phyloP scores from a whole-genome alignment of 768 basidiomycete species.

The Tulasnella sp. region DNA sequence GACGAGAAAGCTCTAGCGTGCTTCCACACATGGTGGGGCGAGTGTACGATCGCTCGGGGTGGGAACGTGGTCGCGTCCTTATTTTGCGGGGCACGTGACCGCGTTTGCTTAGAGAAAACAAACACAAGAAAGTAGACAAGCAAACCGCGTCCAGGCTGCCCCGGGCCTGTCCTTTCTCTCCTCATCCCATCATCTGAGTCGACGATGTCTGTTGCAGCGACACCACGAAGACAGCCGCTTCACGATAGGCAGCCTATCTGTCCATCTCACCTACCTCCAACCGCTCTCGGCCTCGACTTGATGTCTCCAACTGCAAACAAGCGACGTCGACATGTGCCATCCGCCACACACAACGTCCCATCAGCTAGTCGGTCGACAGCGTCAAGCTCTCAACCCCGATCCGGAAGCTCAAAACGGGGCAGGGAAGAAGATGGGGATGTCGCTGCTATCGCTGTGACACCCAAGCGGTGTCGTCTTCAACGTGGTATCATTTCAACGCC shows the following conservation, averaged over 20 bases:
- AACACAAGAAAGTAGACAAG: background rate
- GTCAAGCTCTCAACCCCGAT: background rate
- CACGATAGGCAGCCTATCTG: slow-evolving; percentile 11
- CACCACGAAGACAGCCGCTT: slow-evolving; percentile 23
- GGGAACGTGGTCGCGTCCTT: slow-evolving; percentile 9
- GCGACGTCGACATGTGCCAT: slow-evolving; percentile 11
- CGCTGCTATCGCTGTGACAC: slow-evolving; percentile 15
- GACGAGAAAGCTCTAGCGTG: background rate
- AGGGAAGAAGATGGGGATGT: slow-evolving; percentile 25
- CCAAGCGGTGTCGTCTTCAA: slow-evolving; percentile 22
- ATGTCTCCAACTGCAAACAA: slow-evolving; percentile 19
- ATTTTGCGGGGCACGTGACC: background rate
- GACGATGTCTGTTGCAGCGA: slow-evolving; percentile 23
- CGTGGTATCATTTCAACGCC: slow-evolving; percentile 7
- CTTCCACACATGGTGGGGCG: background rate
- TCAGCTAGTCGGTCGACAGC: slow-evolving; percentile 2
- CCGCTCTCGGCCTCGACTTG: slow-evolving; percentile 8
- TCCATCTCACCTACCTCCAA: background rate
- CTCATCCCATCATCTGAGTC: background rate
- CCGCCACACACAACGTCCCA: background rate
- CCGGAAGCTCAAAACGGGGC: slow-evolving; percentile 16
- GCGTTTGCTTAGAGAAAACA: slow-evolving; percentile 1
- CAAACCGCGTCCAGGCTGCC: background rate
- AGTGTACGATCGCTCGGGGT: background rate
- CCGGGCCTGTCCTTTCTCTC: background rate